phyloP scores from a whole-genome alignment of 352 stramenopile species.

The Globisporangium lucens region DNA sequence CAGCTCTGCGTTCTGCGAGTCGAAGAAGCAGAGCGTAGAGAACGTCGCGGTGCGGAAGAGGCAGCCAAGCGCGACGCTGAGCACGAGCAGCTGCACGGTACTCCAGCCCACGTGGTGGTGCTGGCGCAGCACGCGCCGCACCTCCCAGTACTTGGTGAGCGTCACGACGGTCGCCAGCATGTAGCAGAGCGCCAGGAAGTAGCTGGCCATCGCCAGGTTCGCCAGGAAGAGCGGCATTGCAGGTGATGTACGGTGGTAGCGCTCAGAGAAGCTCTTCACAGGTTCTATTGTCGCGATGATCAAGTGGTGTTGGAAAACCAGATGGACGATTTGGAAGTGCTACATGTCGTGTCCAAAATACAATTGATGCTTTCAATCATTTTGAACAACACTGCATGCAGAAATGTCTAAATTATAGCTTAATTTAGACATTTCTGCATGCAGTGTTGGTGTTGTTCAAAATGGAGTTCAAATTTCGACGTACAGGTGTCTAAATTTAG shows the following conservation, averaged over 20 bases:
- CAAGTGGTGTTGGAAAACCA: too few relatives aligned
- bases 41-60: constrained; percentile 86
- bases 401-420: too few relatives aligned
- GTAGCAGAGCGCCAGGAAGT: constrained; percentile 87
- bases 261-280: too few relatives aligned
- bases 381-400: too few relatives aligned
- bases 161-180: constrained; percentile 79
- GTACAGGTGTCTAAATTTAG: too few relatives aligned
- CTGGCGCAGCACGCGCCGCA: constrained; percentile 63
- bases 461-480: too few relatives aligned
- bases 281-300: too few relatives aligned
- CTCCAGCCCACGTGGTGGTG: constrained; percentile 73
- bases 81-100: constrained; percentile 78
- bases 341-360: too few relatives aligned
- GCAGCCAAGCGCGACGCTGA: constrained; percentile 80
- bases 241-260: background rate
- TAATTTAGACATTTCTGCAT: too few relatives aligned
- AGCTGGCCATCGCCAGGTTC: constrained; percentile 85
- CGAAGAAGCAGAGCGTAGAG: constrained; percentile 85
- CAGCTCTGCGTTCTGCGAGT: constrained; percentile 67
- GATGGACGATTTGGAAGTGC: too few relatives aligned
- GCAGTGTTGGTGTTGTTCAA: too few relatives aligned
- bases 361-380: too few relatives aligned
- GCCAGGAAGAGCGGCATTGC: constrained; percentile 85
- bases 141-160: constrained; percentile 68